phyloP scores from a whole-genome alignment of 768 basidiomycete species.

The Suillus cothurnatus region DNA sequence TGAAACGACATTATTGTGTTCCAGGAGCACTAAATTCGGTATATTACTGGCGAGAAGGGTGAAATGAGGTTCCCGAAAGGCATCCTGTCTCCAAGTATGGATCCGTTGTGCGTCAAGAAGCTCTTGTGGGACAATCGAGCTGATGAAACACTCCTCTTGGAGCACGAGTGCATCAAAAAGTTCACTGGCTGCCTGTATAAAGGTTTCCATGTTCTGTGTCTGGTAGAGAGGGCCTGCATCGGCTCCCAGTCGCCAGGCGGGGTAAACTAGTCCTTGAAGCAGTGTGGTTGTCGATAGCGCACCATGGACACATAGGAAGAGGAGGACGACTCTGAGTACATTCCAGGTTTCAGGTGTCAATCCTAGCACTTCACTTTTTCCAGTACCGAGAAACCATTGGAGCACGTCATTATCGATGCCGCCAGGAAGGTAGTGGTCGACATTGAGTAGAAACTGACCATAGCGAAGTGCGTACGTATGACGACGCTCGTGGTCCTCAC shows the following conservation, averaged over 20 bases:
- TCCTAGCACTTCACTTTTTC: conserved; percentile 61
- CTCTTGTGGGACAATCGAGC: conserved; percentile 43
- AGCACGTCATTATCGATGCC: conserved; percentile 76
- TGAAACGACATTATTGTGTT: conserved; percentile 58
- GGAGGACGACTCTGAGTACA: conserved; percentile 58
- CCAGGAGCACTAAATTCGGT: conserved; percentile 70
- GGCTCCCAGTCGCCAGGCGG: conserved; percentile 69
- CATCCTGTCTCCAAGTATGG: conserved; percentile 65
- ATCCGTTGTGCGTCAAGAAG: conserved; percentile 70
- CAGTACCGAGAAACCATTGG: conserved; percentile 71
- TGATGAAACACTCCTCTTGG: conserved; percentile 47
- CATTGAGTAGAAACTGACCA: conserved; percentile 67
- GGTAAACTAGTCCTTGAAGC: conserved; percentile 74
- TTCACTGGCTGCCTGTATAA: conserved; percentile 63
- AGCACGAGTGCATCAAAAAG: conserved; percentile 65
- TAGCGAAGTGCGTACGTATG: conserved; percentile 63
- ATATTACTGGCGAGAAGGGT: conserved; percentile 60
- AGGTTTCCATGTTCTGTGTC: conserved; percentile 45
- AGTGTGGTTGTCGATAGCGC: conserved; percentile 74
- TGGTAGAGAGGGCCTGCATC: conserved; percentile 38
- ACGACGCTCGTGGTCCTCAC: conserved; percentile 45
- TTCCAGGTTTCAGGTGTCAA: conserved; percentile 69
- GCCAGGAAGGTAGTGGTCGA: conserved; percentile 75
- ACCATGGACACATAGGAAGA: conserved; percentile 66
- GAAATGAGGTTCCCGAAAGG: conserved; percentile 70